These are phyloP conservation scores for Mesotaenium endlicherianum DNA, from an alignment of 139 green algal species.

Conservation along the genomic window DNA sequence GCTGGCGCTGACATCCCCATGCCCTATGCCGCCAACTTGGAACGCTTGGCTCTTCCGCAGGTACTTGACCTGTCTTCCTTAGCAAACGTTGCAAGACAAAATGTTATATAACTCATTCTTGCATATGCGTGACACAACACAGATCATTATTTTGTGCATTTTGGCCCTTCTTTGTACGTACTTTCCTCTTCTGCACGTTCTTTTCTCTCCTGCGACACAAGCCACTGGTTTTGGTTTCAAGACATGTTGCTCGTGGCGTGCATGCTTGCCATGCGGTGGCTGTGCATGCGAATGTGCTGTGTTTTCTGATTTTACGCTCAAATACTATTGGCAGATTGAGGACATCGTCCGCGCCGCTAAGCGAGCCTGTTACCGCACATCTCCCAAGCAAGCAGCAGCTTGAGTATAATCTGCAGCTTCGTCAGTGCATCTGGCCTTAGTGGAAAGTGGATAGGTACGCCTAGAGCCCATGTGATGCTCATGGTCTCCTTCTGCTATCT, in stretches of 20 bases:
- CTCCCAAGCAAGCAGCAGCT: conserved; percentile 4
- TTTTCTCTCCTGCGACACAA: too few relatives aligned
- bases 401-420: conserved; percentile 1
- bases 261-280: too few relatives aligned
- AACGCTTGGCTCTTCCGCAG: conserved; percentile 76
- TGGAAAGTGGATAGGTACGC: too few relatives aligned
- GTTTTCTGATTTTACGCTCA: too few relatives aligned
- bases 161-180: not conserved
- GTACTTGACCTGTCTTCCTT: conserved; percentile 1
- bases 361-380: conserved; percentile 7
- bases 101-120: not conserved
- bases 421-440: too few relatives aligned
- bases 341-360: conserved; percentile 38
- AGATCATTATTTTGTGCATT: not conserved
- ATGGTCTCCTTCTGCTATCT: too few relatives aligned
- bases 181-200: not conserved
- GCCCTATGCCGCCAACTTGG: conserved; percentile 93
- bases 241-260: too few relatives aligned
- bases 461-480: too few relatives aligned
- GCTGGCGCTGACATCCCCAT: conserved; percentile 88
- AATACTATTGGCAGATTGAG: conserved; percentile 24
- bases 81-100: not conserved
- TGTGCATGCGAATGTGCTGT: too few relatives aligned
- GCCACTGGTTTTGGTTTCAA: too few relatives aligned
- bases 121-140: not conserved